A percentile compares a stretch with the other conserved stretches of the same genome.
phyloP scores from a whole-genome alignment of 805 yeast species.

The Nadsonia fulvescens region DNA sequence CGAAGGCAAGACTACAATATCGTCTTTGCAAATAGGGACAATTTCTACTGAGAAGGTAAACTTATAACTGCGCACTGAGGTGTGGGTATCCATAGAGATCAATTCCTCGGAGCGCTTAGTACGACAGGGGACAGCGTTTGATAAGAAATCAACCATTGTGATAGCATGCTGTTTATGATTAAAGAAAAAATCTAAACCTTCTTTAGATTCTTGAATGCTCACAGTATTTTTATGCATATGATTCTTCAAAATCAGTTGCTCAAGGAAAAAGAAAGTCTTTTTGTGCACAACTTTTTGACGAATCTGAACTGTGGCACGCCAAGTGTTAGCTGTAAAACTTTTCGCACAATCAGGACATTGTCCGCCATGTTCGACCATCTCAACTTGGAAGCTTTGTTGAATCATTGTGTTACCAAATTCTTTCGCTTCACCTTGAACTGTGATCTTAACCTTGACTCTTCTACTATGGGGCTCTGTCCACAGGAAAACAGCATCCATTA shows the following conservation, averaged over 20 bases:
- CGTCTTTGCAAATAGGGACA: conserved; percentile 94
- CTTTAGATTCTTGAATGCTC: conserved; percentile 73
- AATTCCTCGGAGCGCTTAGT: conserved; percentile 74
- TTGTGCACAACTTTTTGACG: conserved; percentile 92
- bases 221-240: conserved; percentile 86
- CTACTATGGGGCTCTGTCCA: conserved; percentile 99
- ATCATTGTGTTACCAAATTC: conserved; percentile 67
- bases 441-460: conserved; percentile 74
- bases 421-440: conserved; percentile 88
- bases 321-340: conserved; percentile 79
- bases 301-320: conserved; percentile 93
- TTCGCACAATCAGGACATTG: conserved; percentile 98
- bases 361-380: conserved; percentile 81
- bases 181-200: conserved; percentile 84
- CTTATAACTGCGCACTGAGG: conserved; percentile 75
- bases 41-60: conserved; percentile 86
- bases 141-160: conserved; percentile 78
- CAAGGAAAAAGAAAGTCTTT: conserved; percentile 81
- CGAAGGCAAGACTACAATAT: conserved; percentile 79
- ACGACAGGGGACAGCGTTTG: conserved; percentile 65
- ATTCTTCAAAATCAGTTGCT: conserved; percentile 78
- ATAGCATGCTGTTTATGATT: conserved; percentile 77
- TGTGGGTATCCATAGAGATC: conserved; percentile 78
- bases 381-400: conserved; percentile 90
- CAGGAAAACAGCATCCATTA: conserved; percentile 83